Evolutionary conservation across 2,329 filamentous ascomycete genomes (phyloP), one percentile per base, ranked within the genome.

Genomic region (Emmonsia crescens): DNA sequence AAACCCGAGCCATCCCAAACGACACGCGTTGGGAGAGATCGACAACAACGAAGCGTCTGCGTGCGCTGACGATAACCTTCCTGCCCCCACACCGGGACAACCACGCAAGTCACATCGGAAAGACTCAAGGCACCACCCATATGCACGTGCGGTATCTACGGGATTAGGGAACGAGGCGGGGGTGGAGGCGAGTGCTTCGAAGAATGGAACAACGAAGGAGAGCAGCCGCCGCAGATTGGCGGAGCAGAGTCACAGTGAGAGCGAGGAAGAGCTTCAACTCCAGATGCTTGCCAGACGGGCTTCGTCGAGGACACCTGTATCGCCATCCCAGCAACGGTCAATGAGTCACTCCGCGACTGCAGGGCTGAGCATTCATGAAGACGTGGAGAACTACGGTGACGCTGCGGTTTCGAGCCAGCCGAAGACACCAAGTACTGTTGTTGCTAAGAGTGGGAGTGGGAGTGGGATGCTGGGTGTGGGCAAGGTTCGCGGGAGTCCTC

Each of bases 61-160:
- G 14, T 73, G 74, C 29, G 68, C 70, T 24, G 91, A 96, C 66
- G 92, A 96, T 72, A 95, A 95, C 68, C 83, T 99, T 5, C 94
- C 94, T 2, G 93, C 92, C 0, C 94, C 94, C 2, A 99, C 94
- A 4, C 94, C 94, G 0, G 94, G 94, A 2, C 94, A 99, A 74
- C 94, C 94, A 33, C 86, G 94, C 64, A 97, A 99, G 80, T 89
- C 88, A 19, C 87, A 86, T 66, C 86, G 90, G 61, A 83, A 85
- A 63, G 90, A 92, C 68, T 83, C 82, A 48, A 85, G 88, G 31
- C 88, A 90, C 67, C 84, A 92, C 73, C 85, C 88, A 12, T 89
- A 92, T 74, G 77, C 85, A 59, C 82, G 86, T 61, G 82, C 81
- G 29, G 74, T 80, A 6, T 82, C 80, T 6, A 76, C 73, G 5